These are phyloP conservation scores for Colletotrichum acutatum DNA, from an alignment of 2,329 filamentous ascomycete genomes.

Conservation along the genomic window DNA sequence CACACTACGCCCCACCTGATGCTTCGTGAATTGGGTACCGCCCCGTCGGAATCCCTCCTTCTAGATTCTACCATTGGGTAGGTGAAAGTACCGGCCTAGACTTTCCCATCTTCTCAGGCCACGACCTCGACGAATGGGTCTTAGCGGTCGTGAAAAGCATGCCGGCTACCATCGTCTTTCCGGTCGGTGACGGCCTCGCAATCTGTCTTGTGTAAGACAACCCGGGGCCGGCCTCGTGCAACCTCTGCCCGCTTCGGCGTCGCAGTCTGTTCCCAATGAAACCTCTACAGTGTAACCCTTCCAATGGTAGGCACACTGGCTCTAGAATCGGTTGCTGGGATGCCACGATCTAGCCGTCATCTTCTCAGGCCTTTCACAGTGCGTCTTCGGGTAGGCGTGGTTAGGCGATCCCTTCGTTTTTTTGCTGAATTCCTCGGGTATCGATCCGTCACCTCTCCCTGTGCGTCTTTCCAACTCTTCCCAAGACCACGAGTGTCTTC, in stretches of 20 bases:
- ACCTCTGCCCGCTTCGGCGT: neutral
- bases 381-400: neutral
- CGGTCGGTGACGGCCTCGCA: neutral
- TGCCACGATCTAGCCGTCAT: constrained; percentile 14
- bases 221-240: neutral
- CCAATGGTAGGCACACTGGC: neutral
- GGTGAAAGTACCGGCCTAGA: neutral
- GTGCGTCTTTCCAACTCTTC: constrained; percentile 23
- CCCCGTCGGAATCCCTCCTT: neutral
- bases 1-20: constrained; percentile 14
- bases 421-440: constrained; percentile 24
- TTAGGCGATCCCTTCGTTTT: neutral
- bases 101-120: neutral
- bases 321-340: neutral
- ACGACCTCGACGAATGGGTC: neutral
- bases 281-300: neutral
- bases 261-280: neutral
- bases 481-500: constrained; percentile 4
- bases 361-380: neutral
- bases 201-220: neutral
- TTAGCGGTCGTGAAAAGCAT: neutral
- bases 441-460: constrained; percentile 20
- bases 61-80: neutral
- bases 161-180: neutral
- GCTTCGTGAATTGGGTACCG: constrained; percentile 16